Evolutionary conservation across 345 rosid genomes (phyloP).

Genomic region (Jatropha curcas): DNA sequence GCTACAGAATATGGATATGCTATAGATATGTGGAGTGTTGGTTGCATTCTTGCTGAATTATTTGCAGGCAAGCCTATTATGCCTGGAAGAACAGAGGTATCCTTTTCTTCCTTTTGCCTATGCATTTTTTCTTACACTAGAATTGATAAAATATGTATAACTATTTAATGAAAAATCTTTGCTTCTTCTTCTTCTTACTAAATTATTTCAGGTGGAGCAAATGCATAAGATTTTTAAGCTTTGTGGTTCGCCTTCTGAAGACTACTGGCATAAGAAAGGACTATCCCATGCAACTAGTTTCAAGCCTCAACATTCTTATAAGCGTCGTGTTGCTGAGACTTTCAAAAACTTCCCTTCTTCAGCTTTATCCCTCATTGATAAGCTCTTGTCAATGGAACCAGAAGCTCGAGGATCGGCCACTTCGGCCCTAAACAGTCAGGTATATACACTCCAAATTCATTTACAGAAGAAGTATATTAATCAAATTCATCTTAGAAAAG

Average conservation of each 20-base stretch:
- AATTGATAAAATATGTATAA: no score
- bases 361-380: slow-evolving; percentile 25
- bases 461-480: no score
- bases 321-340: slow-evolving; percentile 18
- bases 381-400: slow-evolving; percentile 25
- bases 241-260: slow-evolving; percentile 84
- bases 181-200: neutral
- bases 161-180: no score
- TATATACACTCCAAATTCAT: no score
- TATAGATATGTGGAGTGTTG: slow-evolving; percentile 89
- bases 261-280: slow-evolving; percentile 70
- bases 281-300: slow-evolving; percentile 45
- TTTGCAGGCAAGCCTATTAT: slow-evolving; percentile 85
- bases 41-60: slow-evolving; percentile 88
- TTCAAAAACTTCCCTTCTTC: slow-evolving; percentile 29
- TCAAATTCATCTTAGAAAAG: neutral
- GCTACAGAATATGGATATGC: slow-evolving; percentile 79
- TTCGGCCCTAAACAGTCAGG: slow-evolving; percentile 24
- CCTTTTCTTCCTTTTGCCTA: no score
- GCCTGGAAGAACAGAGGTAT: slow-evolving; percentile 98
- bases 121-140: no score
- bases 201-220: slow-evolving; percentile 74
- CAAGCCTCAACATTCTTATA: slow-evolving; percentile 28
- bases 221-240: slow-evolving; percentile 95
- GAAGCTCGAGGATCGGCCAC: slow-evolving; percentile 26